Evolutionary conservation across 148 eudicot species (phyloP), one percentile per base, ranked within the genome.

Genomic region (Fagopyrum esculentum): DNA sequence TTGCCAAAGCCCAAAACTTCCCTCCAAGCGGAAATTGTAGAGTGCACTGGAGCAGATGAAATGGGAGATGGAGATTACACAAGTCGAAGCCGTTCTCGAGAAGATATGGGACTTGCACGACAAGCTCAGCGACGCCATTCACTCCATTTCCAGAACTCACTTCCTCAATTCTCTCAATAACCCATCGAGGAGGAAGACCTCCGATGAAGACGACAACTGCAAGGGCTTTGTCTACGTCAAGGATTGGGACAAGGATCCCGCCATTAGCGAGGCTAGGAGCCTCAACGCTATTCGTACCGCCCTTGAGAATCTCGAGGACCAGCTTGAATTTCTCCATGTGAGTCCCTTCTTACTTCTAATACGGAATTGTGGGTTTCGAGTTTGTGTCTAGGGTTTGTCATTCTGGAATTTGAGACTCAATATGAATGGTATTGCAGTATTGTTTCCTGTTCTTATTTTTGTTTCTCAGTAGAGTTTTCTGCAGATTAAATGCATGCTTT

Each of bases 51-150:
- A 63, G 9, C 47, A 6, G 45, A 87, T 87, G 87, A 84, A 81
- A 81, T 80, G 86, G 83, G 88, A 85, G 50, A 88, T 89, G 85
- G 97, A 93, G 74, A 77, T 82, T 10, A 86, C 86, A 50, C 96
- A 89, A 75, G 82, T 90, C 40, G 97, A 94, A 75, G 83, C 87
- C 6, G 86, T 87, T 4, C 82, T 94, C 0, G 97, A 91, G 75
- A 91, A 91, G 74, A 87, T 91, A 5, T 94, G 98, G 98, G 97
- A 94, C 73, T 68, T 92, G 11, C 98, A 92, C 81, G 98, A 92
- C 82, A 92, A 90, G 77, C 90, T 94, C 63, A 94, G 98, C 81
- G 98, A 94, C 77, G 95, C 95, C 29, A 94, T 94, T 70, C 98
- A 84, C 84, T 83, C 97, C 0, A 83, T 92, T 61, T 88, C 98